phyloP scores from a whole-genome alignment of 2,329 filamentous ascomycete genomes.

The Ascochyta clinopodiicola region DNA sequence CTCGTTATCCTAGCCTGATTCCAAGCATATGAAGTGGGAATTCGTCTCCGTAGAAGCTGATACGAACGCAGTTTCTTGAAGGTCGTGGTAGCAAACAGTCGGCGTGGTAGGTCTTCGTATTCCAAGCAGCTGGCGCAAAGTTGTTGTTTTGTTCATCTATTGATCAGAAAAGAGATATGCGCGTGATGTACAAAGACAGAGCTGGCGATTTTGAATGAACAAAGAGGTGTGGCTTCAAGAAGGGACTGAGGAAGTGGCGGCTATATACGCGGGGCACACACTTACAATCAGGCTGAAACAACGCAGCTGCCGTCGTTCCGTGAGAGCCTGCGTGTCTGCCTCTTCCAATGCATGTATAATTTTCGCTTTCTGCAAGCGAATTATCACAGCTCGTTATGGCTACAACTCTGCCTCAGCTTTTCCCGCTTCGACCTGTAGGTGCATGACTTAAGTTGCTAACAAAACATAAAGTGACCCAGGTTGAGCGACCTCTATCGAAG shows the following conservation, averaged over 20 bases:
- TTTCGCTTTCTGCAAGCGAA: neutral
- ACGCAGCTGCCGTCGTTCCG: neutral
- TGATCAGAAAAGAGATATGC: neutral
- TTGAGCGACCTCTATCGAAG: too few species aligned
- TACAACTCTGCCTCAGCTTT: too few species aligned
- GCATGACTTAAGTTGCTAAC: too few species aligned
- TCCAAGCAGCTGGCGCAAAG: too few species aligned
- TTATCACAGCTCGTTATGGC: neutral
- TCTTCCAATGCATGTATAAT: neutral
- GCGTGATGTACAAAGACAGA: neutral
- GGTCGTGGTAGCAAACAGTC: too few species aligned
- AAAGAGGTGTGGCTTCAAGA: neutral
- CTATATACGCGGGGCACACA: neutral
- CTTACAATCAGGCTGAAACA: slow-evolving; percentile 2
- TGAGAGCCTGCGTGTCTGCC: neutral
- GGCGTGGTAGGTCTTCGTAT: too few species aligned
- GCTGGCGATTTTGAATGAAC: neutral
- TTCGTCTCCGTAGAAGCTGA: too few species aligned
- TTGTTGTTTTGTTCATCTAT: too few species aligned
- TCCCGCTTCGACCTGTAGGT: too few species aligned
- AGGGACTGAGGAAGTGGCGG: neutral
- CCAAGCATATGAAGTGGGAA: neutral
- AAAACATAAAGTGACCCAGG: too few species aligned
- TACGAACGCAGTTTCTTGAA: too few species aligned
- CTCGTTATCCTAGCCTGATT: too few species aligned